phyloP scores from a whole-genome alignment of 106 monocot genomes.

The Apostasia shenzhenica region DNA sequence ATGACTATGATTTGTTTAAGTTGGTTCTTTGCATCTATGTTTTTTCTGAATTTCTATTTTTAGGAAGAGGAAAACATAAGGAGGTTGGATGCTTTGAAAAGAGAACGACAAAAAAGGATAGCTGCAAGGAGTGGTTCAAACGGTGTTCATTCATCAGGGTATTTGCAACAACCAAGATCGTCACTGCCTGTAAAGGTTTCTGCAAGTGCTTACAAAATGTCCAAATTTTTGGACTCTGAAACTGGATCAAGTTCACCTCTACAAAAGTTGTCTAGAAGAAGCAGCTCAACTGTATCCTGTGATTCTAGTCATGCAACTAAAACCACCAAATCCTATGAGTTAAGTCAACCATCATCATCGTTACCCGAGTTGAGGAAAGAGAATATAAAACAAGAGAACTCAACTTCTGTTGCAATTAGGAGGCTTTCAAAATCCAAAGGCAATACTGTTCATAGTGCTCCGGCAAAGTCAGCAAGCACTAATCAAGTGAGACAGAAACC shows the following conservation, averaged over 20 bases:
- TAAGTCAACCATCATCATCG: constrained; percentile 38
- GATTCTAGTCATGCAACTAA: constrained; percentile 30
- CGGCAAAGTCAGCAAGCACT: constrained; percentile 17
- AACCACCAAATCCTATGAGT: constrained; percentile 19
- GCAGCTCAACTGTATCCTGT: constrained; percentile 18
- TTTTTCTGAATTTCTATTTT: too few relatives aligned
- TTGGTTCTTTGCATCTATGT: too few relatives aligned
- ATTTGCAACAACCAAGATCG: constrained; percentile 24
- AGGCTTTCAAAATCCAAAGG: constrained; percentile 62
- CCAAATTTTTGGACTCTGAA: constrained; percentile 64
- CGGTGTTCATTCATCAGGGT: constrained; percentile 22
- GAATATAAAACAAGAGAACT: constrained; percentile 18
- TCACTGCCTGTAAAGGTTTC: constrained; percentile 24
- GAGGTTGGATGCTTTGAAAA: constrained; percentile 78
- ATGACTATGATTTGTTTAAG: too few relatives aligned
- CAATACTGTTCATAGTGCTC: constrained; percentile 9
- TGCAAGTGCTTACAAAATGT: constrained; percentile 32
- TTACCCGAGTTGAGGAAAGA: constrained; percentile 50
- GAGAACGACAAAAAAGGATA: constrained; percentile 83
- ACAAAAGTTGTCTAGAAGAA: constrained; percentile 22
- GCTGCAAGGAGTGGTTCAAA: constrained; percentile 58
- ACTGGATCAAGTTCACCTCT: constrained; percentile 42
- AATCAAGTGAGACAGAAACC: constrained; percentile 22
- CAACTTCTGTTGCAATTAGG: constrained; percentile 23
- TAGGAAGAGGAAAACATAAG: constrained; percentile 74